These are phyloP conservation scores for Thuja plicata DNA, from an alignment of 83 land plant species.

Conservation along the genomic window DNA sequence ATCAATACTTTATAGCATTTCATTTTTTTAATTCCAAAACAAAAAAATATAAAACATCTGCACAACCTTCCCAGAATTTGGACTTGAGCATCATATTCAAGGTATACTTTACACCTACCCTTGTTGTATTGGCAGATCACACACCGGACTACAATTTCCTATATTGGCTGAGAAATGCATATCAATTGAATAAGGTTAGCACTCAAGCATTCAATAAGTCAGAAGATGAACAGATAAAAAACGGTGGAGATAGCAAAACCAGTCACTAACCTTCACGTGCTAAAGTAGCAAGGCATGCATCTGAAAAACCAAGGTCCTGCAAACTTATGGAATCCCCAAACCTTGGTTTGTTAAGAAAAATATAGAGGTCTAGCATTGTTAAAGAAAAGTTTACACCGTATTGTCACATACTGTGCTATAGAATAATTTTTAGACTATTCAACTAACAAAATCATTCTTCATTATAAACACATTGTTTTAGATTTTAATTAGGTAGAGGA, in stretches of 20 bases:
- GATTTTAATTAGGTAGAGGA: neutral
- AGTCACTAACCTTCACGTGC: slow-evolving; percentile 48
- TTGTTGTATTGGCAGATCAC: neutral
- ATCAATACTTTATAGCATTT: neutral
- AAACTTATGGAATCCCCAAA: slow-evolving; percentile 52
- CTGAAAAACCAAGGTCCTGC: slow-evolving; percentile 56
- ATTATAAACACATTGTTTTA: neutral
- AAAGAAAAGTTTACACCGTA: neutral
- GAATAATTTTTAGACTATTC: neutral
- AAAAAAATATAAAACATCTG: neutral
- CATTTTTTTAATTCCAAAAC: neutral
- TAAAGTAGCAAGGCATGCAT: slow-evolving; percentile 54
- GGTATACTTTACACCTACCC: neutral
- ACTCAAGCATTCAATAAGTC: neutral
- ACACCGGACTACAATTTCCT: neutral
- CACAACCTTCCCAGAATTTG: neutral
- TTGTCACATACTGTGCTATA: neutral
- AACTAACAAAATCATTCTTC: neutral
- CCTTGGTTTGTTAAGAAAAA: slow-evolving; percentile 33
- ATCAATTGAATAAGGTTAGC: neutral
- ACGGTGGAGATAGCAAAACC: neutral
- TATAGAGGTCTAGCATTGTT: neutral
- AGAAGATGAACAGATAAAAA: neutral
- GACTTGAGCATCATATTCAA: slow-evolving; percentile 2
- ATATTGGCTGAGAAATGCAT: neutral